A percentile compares a stretch with the other conserved stretches of the same genome.
Evolutionary conservation across 345 rosid genomes (phyloP).

Genomic region (Angophora floribunda): DNA sequence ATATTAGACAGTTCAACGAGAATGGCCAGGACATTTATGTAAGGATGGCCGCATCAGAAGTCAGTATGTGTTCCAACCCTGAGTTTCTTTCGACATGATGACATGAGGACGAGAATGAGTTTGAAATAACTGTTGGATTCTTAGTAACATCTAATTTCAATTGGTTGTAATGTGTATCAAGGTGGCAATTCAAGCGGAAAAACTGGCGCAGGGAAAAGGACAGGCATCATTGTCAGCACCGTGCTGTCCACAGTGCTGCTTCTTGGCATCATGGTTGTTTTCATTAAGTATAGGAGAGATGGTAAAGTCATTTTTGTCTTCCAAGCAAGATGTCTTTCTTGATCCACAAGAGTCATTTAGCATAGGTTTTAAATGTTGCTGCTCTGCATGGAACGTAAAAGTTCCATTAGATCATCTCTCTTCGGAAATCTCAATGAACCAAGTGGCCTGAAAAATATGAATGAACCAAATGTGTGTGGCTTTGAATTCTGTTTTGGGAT

Average conservation of each 20-base stretch:
- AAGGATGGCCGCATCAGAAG: conserved; percentile 30
- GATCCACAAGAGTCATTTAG: neutral
- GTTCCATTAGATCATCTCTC: neutral
- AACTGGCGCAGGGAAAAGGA: neutral
- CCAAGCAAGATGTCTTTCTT: neutral
- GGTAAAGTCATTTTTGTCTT: neutral
- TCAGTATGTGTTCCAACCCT: conserved; percentile 6
- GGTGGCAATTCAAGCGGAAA: neutral
- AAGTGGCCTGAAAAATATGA: neutral
- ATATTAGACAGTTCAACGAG: conserved; percentile 22
- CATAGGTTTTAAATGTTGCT: neutral
- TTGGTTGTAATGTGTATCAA: neutral
- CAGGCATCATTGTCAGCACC: neutral
- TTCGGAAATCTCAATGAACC: neutral
- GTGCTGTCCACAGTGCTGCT: neutral
- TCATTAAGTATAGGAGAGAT: neutral
- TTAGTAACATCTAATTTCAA: neutral
- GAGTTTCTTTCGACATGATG: neutral
- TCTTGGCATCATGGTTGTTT: neutral
- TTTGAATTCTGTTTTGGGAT: neutral
- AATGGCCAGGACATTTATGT: conserved; percentile 27
- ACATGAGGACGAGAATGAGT: neutral
- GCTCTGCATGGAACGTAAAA: neutral
- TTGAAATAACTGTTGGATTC: neutral
- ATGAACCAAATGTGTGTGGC: neutral